Base-by-base conservation (phyloP, 495 filamentous ascomycete species). In the Penicillium argentinense region DNA sequence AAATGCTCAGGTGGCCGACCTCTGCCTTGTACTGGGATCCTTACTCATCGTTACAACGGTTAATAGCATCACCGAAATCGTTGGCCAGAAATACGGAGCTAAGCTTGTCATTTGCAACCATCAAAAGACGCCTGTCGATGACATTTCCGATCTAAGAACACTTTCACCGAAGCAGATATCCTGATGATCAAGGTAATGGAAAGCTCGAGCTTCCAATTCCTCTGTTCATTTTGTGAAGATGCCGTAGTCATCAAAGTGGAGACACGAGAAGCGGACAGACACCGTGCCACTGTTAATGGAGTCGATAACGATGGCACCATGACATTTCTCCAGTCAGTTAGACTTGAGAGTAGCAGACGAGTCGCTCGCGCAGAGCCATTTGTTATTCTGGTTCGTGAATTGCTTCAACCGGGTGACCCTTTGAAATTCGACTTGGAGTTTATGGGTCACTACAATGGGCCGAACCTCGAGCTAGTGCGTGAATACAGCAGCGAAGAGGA, bases 281-380 rank as follows among this genome's bases (percentile, higher is more conserved):
- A 28, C 19, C 23, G 33, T 8, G 22, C 43, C 1, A 34, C 27
- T 11, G 42, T 41, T 14, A 53, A 37, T 3, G 43, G 49, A 2
- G 49, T 47, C 12, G 49, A 53, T 12, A 53, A 21, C 16, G 37
- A 53, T 38, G 49, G 22, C 1, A 53, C 49, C 11, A 28, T 42
- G 6, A 39, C 32, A 0, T 53, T 47, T 14, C 49, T 53, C n/a
- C 43, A 43, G 19, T 41, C 49, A 1, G 42, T 53, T n/a, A 28
- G 45, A 24, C 37, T 53, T 13, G 42, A 47, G 25, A 43, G 43
- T 1, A 47, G 19, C 8, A 23, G 43, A 36, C 49, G 43, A 5
- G 17, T 53, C n/a, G 49, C 37, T 23, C 43, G 43, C 7, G 28
- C 49, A 13, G 43, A 53, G 5, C 42, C 49, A 14, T 53, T 36